These are phyloP conservation scores for Schoenoplectus tabernaemontani DNA, from an alignment of 202 grass and related monocot species.

Conservation along the genomic window DNA sequence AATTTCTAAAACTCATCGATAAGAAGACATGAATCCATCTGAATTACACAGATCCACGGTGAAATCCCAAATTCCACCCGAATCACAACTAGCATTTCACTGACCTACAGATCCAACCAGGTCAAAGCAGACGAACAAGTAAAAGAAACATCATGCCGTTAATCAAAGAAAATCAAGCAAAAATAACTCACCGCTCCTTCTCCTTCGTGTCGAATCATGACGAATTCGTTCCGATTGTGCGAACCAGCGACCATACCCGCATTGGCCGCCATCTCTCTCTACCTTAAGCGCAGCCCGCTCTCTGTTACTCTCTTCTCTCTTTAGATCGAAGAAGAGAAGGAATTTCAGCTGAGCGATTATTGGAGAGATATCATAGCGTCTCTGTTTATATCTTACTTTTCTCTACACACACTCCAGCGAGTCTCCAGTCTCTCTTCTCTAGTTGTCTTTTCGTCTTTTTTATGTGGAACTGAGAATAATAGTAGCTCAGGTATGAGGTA, in stretches of 20 bases:
- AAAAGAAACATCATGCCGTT: too few relatives aligned
- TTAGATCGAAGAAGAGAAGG: neutral
- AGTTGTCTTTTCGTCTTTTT: constrained; percentile 15
- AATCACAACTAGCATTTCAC: neutral
- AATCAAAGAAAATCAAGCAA: neutral
- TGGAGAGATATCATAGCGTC: constrained; percentile 30
- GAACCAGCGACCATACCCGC: constrained; percentile 88
- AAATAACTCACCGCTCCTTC: constrained; percentile 51
- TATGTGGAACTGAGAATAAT: constrained; percentile 16
- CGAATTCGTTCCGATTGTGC: constrained; percentile 91
- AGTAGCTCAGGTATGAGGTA: neutral
- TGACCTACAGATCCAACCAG: constrained; percentile 24
- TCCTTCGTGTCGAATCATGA: constrained; percentile 81
- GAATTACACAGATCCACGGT: constrained; percentile 18
- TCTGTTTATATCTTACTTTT: neutral
- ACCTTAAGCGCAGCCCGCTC: neutral
- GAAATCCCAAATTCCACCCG: neutral
- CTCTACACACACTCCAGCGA: constrained; percentile 25
- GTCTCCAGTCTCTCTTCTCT: constrained; percentile 14
- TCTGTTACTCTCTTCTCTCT: neutral
- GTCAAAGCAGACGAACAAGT: neutral
- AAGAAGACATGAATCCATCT: neutral
- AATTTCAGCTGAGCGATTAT: constrained; percentile 28
- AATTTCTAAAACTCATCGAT: constrained; percentile 6
- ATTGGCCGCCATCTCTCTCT: constrained; percentile 68